Evolutionary conservation across 768 basidiomycete genomes (phyloP).

Genomic region (Hygrocybe punicea): DNA sequence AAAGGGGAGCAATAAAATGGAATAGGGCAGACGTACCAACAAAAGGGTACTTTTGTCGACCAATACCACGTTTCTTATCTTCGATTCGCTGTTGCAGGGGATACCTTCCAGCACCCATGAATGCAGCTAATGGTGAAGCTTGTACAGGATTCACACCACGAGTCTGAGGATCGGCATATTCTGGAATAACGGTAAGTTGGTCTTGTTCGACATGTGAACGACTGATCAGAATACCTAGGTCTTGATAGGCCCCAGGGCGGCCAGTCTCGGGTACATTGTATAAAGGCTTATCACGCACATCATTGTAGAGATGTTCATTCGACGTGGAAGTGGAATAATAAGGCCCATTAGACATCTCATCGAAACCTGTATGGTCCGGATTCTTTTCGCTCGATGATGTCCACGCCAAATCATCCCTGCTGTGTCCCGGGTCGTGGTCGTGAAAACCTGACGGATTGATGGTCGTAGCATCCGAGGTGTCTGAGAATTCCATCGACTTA

Average conservation of each 20-base stretch:
- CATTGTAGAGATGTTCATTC: background rate
- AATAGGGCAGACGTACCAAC: constrained; percentile 50
- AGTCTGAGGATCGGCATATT: constrained; percentile 46
- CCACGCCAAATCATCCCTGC: too few species aligned
- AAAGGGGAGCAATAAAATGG: constrained; percentile 9
- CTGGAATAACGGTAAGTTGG: constrained; percentile 32
- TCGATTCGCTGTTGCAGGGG: constrained; percentile 81
- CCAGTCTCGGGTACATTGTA: constrained; percentile 44
- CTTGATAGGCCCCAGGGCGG: constrained; percentile 43
- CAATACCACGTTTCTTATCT: constrained; percentile 81
- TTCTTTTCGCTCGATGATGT: background rate
- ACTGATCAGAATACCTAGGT: constrained; percentile 48
- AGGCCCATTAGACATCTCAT: background rate
- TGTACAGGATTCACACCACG: constrained; percentile 21
- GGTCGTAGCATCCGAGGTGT: too few species aligned
- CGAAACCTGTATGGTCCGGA: too few species aligned
- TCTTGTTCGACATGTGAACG: background rate
- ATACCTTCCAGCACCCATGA: constrained; percentile 50
- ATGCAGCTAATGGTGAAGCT: constrained; percentile 37
- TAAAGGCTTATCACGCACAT: constrained; percentile 38
- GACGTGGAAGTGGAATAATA: background rate
- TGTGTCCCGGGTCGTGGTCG: background rate
- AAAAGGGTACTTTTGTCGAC: constrained; percentile 75
- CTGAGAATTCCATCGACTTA: too few species aligned
- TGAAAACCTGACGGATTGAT: background rate